Base-by-base conservation (phyloP, 108 stramenopile genomes). In the Phaeodactylum tricornutum region DNA sequence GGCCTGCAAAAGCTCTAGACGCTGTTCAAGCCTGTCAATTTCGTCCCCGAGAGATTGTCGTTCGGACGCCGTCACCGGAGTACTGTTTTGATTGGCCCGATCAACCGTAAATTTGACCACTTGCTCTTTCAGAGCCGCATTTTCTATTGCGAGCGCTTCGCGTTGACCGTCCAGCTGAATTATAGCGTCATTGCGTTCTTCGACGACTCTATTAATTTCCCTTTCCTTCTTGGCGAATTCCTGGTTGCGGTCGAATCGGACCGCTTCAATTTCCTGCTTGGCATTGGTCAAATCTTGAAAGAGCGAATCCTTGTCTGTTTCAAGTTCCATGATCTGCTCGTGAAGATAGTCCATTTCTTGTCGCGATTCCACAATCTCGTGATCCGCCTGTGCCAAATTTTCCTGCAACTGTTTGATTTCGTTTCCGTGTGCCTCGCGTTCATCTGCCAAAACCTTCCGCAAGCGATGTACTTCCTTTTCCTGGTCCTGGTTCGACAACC, bases 291-390 rank as follows among this genome's bases (percentile, higher is more conserved):
- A n/a, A 20, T 52, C 31, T 11, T 38, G 38, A n/a, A 26, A 21
- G 2, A 50, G n/a, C 28, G n/a, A 2, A 3, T 50, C 48, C 48
- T 50, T 50, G 16, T 50, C 35, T 4, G 33, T 3, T 15, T 50
- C 30, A 16, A 5, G 3, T 16, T 50, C 48, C 3, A 32, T n/a
- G 15, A 32, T 19, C 31, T 50, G 14, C 22, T 50, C 30, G 6
- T 30, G 30, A 7, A 30, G 19, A 19, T 6, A 2, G 22, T 33
- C 31, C 29, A 8, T 30, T 33, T 50, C 48, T 2, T 15, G 48
- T 50, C 31, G 48, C 5, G 6, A 7, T 33, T 30, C n/a, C 29
- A 33, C 28, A 2, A 32, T 29, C 33, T 50, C 48, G 4, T 24
- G n/a, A 3, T 50, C 30, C 3, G 31, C 2, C 25, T 30, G 15